Base-by-base conservation (phyloP, 2,329 filamentous ascomycete genomes). In the Waltergamsia citrina region DNA sequence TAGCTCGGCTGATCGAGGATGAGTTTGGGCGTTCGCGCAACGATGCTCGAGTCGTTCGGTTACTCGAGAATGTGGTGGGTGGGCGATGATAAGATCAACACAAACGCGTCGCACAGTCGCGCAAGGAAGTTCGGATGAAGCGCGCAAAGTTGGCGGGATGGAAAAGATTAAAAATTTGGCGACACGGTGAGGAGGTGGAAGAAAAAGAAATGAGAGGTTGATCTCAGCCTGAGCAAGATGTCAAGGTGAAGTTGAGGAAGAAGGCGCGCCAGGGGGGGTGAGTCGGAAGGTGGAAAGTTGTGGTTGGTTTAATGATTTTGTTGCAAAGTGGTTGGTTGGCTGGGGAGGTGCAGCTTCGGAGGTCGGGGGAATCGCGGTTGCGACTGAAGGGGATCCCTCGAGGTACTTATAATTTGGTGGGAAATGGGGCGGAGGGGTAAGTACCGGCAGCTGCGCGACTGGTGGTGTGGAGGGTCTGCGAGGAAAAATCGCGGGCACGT, bases 401-500 rank as follows among this genome's bases (percentile, higher is more conserved):
- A 27, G 22, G 34, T 32, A 32, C 29, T 22, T 36, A 18, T 25
- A 9, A 7, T 21, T 28, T 26, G 18, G 23, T 15, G 22, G 30
- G 8, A 19, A 14, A 10, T 15, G 12, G 12, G 29, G 24, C 14
- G 24, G 17, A 27, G 27, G 26, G 24, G 24, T 14, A 35, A 12
- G 36, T 27, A 27, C 18, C 16, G 17, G 31, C 20, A 26, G 8
- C 15, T 23, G 34, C 15, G 11, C 11, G 26, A n/a, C 43, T 45
- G 43, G 42, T 47, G 36, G 43, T 40, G 37, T 41, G 46, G 52
- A 54, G 51, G 51, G 51, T 55, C 57, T 57, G 53, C 49, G 55
- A 59, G 50, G 55, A 34, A 54, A 61, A 62, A 62, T 57, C 58
- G 59, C 59, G 59, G 61, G 57, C 58, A 62, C 57, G 57, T 62